A percentile compares a stretch with the other conserved stretches of the same genome.
These are phyloP conservation scores for Trypanosoma brucei DNA, from an alignment of 208 protist genomes.

Conservation along the genomic window DNA sequence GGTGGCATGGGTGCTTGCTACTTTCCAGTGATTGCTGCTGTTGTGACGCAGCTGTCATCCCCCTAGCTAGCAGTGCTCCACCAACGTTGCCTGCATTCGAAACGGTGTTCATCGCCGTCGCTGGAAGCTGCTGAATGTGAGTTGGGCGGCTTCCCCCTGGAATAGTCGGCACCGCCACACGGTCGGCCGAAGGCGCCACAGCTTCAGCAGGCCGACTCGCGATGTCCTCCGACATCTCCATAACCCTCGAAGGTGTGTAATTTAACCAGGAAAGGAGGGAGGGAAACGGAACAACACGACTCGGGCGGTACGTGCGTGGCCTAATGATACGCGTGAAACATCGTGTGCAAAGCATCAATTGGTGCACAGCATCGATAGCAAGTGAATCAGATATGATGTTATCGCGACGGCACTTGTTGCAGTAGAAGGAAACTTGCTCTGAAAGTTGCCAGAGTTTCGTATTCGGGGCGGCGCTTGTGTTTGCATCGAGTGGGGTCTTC, in stretches of 20 bases:
- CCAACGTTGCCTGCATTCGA: constrained; percentile 12
- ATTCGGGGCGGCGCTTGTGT: constrained; percentile 40
- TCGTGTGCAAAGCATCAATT: constrained; percentile 61
- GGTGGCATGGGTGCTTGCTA: constrained; percentile 50
- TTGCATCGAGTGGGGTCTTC: constrained; percentile 70
- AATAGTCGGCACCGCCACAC: constrained; percentile 41
- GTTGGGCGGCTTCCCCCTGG: constrained; percentile 37
- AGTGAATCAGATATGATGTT: constrained; percentile 71
- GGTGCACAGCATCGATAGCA: constrained; percentile 56
- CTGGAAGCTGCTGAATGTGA: constrained; percentile 49
- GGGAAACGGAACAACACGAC: constrained; percentile 74
- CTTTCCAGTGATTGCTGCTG: constrained; percentile 7
- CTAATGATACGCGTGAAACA: constrained; percentile 79
- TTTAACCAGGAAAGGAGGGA: constrained; percentile 82
- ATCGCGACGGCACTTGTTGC: constrained; percentile 73
- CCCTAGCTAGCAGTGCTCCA: constrained; percentile 4
- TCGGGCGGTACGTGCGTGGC: constrained; percentile 64
- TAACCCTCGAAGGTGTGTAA: constrained; percentile 63
- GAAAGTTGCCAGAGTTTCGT: constrained; percentile 67
- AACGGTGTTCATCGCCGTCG: constrained; percentile 60
- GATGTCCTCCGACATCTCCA: constrained; percentile 65
- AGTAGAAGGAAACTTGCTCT: constrained; percentile 62
- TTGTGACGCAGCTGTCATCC: not conserved
- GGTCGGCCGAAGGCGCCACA: constrained; percentile 74
- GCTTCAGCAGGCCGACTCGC: constrained; percentile 66